Evolutionary conservation across 257 asterid genomes (phyloP), one percentile per base, ranked within the genome.

Genomic region (Rauvolfia tetraphylla): DNA sequence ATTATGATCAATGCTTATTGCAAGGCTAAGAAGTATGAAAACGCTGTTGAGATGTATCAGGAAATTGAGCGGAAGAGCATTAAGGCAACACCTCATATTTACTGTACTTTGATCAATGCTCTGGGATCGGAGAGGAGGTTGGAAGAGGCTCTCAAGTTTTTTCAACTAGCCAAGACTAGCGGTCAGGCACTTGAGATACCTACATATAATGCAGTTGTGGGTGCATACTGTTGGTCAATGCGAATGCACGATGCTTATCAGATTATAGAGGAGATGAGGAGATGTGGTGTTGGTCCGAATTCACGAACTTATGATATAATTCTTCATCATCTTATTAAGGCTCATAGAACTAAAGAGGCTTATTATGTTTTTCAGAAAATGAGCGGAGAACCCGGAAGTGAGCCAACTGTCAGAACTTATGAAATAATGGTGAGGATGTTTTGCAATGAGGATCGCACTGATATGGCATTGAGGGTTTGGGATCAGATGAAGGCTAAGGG

Each of bases 381-480:
- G 93, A 75, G 84, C 33, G 83, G 81, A 34, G 96, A 89, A 74
- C 78, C 53, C 15, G 91, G 89, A 44, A 88, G 93, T 38, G 92
- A 86, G 74, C 93, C 96, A 0, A 85, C 89, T 56, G 66, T 81
- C 18, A 94, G 96, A 14, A 92, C 96, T 5, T 92, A 90, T 25
- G 97, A 90, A 90, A 88, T 90, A 11, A 86, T 94, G 73, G 85
- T 90, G 59, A 87, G 97, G 86, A 92, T 90, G 98, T 90, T 88
- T 46, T 92, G 97, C 86, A 86, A 83, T 0, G 85, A 79, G 77
- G 85, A 87, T 27, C 78, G 89, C 12, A 80, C 73, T 13, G 96
- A 87, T 81, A 89, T 88, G 98, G 96, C 97, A 3, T 20, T 90
- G 72, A 68, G 74, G 31, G 78, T 90, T 0, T 90, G 97, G 97